Evolutionary conservation across 1,284 basidiomycete species (phyloP).

Genomic region (Ceratobasidium sp.): DNA sequence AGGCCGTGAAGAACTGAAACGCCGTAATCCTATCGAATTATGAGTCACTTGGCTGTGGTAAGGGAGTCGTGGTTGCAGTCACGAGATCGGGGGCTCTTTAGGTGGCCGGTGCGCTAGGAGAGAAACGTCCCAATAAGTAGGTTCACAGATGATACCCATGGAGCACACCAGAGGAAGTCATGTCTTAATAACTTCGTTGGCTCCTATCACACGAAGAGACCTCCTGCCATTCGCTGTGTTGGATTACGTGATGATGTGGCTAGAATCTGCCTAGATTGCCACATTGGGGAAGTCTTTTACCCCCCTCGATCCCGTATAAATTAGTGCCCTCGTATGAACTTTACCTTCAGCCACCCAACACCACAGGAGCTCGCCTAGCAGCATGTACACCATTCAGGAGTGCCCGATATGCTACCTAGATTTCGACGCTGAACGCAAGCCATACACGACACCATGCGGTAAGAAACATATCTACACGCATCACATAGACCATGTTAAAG

Average conservation of each 20-base stretch:
- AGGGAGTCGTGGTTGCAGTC: too few relatives aligned
- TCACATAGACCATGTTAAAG: background rate
- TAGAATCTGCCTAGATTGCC: background rate
- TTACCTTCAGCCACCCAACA: background rate
- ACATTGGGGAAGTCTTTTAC: background rate
- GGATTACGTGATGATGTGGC: conserved; percentile 2
- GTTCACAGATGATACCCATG: too few relatives aligned
- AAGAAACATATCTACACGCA: background rate
- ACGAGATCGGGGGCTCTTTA: too few relatives aligned
- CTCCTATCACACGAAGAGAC: too few relatives aligned
- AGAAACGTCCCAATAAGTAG: too few relatives aligned
- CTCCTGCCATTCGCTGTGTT: background rate
- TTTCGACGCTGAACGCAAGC: background rate
- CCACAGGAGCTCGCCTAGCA: background rate
- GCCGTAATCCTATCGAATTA: too few relatives aligned
- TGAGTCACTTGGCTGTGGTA: too few relatives aligned
- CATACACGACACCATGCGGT: conserved; percentile 12
- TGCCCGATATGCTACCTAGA: conserved; percentile 13
- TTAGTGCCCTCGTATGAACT: too few relatives aligned
- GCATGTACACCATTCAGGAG: conserved; percentile 9
- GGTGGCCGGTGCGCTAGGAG: too few relatives aligned
- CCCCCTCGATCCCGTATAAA: background rate
- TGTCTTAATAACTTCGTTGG: too few relatives aligned
- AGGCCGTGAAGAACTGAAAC: too few relatives aligned
- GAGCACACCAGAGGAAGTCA: too few relatives aligned